These are phyloP conservation scores for Aspergillus ochraceus DNA, from an alignment of 2,329 filamentous ascomycete genomes.

Conservation along the genomic window DNA sequence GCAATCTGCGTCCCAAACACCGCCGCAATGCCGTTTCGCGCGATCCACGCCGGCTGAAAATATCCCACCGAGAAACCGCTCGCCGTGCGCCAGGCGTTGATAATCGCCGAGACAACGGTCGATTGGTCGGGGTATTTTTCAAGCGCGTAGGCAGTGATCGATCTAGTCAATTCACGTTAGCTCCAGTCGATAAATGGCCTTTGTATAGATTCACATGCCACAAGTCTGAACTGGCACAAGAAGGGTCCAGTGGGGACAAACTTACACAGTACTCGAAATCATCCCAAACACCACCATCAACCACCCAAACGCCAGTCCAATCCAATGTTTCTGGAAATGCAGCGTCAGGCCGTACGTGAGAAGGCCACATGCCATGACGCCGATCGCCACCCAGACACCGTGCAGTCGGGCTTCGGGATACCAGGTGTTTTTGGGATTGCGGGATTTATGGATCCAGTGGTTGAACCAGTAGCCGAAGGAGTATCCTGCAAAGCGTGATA, in stretches of 20 bases:
- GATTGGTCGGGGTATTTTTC: slow-evolving; percentile 38
- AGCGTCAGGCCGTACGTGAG: slow-evolving; percentile 37
- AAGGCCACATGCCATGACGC: slow-evolving; percentile 31
- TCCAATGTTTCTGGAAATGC: slow-evolving; percentile 35
- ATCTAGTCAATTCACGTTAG: neutral
- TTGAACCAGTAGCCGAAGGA: neutral
- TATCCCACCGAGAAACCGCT: slow-evolving; percentile 41
- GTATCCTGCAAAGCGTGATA: neutral
- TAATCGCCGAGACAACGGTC: slow-evolving; percentile 35
- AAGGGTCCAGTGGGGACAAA: slow-evolving; percentile 1
- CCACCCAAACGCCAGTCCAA: slow-evolving; percentile 40
- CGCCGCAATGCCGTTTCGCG: slow-evolving; percentile 29
- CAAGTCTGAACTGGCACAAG: too few species aligned
- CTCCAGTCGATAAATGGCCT: neutral
- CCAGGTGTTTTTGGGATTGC: neutral
- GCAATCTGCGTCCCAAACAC: slow-evolving; percentile 38
- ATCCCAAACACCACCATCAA: slow-evolving; percentile 38
- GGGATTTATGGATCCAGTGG: neutral
- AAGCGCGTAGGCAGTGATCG: slow-evolving; percentile 38
- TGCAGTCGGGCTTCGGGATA: slow-evolving; percentile 36
- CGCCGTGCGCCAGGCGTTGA: slow-evolving; percentile 42
- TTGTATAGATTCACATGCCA: too few species aligned
- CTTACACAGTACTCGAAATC: slow-evolving; percentile 36
- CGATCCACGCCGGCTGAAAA: slow-evolving; percentile 39
- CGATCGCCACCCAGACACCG: slow-evolving; percentile 36